A percentile compares a stretch with the other conserved stretches of the same genome.
Conservation (phyloP, 1,284 basidiomycete species). For the Cryptococcus jaspeensis region DNA sequence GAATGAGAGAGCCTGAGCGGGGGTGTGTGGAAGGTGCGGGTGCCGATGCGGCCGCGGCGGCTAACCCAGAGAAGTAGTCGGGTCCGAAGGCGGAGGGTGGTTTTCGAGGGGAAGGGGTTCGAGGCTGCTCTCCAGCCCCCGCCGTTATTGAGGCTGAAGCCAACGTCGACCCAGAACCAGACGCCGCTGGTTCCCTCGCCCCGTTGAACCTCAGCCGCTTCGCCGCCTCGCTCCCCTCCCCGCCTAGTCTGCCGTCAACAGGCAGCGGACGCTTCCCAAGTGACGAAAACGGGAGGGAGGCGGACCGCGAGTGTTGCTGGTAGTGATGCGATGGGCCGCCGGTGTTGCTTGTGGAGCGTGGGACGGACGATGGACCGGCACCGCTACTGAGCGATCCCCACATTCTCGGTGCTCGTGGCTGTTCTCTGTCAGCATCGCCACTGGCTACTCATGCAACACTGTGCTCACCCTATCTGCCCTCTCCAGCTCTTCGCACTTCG, state of each 20-base stretch:
- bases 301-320: background rate
- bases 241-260: background rate
- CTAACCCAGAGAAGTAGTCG: conserved; percentile 6
- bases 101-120: conserved; percentile 26
- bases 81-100: conserved; percentile 10
- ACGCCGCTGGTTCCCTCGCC: conserved; percentile 1
- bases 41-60: background rate
- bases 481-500: background rate
- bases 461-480: conserved; percentile 1
- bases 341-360: too few relatives aligned
- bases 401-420: too few relatives aligned
- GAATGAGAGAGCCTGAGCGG: conserved; percentile 3
- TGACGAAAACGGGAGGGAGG: background rate
- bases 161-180: background rate
- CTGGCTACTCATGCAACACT: background rate
- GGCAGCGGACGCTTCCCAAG: background rate
- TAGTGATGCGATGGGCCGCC: background rate
- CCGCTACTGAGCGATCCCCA: too few relatives aligned
- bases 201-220: conserved; percentile 17
- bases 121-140: conserved; percentile 5
- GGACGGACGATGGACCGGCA: too few relatives aligned
- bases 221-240: background rate
- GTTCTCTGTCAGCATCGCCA: background rate
- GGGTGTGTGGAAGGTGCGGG: background rate
- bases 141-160: background rate